Base-by-base conservation (phyloP, 208 protist species). In the Sergeia podlipaevii region DNA sequence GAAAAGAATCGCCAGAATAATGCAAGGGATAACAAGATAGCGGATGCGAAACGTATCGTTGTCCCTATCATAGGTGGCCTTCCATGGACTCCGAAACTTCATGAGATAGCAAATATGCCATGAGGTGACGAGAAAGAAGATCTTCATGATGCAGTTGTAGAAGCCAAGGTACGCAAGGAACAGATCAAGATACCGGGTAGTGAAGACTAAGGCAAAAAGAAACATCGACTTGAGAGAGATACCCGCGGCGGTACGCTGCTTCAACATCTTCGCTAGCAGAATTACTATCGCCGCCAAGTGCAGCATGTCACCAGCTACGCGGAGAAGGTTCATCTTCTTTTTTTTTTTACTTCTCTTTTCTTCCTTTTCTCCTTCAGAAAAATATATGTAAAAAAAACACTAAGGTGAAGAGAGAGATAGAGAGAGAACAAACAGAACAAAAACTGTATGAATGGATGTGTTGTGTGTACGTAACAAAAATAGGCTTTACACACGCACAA, bases 101-200 rank as follows among this genome's bases (percentile, higher is more conserved):
- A 98, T 98, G 43, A 98, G 66, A 58, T 95, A 98, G 68, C 92
- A 91, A 46, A 97, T 97, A 59, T 87, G 72, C 60, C 74, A 70
- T 0, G 91, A 86, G 1, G 87, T 78, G 6, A 49, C 45, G 32
- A 98, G 62, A 49, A 97, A 98, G 55, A 98, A 83, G 18, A 98
- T 52, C 76, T 98, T 98, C 93, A 98, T 97, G 27, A 90, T 24
- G 18, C 78, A 91, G 67, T 97, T 96, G 76, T 98, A 98, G 24
- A 96, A 8, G 10, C 76, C 81, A 20, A 89, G 57, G 56, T 74
- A 91, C 8, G 56, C 65, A 21, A 77, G 68, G 48, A 98, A 93
- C 17, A 98, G 60, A 54, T 98, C 91, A 17, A 98, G 15, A 65
- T 98, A 98, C n/a, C 97, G 89, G 20, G 87, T 85, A 21, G 68